Evolutionary conservation across 768 basidiomycete species (phyloP), one percentile per base, ranked within the genome.

Genomic region (Hygrophoropsis aurantiaca): DNA sequence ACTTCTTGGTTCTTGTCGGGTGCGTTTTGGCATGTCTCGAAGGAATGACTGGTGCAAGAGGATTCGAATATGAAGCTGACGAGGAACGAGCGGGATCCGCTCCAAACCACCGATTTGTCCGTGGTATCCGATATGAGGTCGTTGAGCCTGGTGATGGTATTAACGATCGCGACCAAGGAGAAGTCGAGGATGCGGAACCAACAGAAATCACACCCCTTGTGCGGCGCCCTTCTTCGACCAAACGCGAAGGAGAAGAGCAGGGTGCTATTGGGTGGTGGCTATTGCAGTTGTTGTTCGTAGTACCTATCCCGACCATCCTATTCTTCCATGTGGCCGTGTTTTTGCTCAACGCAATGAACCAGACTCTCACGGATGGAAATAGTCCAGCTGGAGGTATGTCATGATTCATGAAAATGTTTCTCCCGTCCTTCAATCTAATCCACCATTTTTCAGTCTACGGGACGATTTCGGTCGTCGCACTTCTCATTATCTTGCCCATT

Each of bases 331-430:
- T 83, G 23, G 62, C 65, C 1, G 53, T 80, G 20, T 51, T 83
- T 25, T 16, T 80, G 13, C 37, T 86, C 4, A 68, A 63, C 19
- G 71, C 78, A 3, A 58, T 78, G 53, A 61, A 70, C 19, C 84
- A 89, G 60, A 84, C 83, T 0, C 60, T 86, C 5, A 70, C 72
- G 0, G 87, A 90, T 53, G 87, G 87, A 11, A 80, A 74, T 25
- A 70, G 68, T 46, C 69, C 81, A 3, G 51, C 58, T 13, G 52
- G 59, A 15, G 75, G 84, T 85, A 55, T 65, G 77, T 70, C 19
- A 47, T n/a, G 13, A 19, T 32, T 32, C 32, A n/a, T 49, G 21
- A 11, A 32, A 26, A 10, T 15, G 8, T 16, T 21, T 13, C 5
- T 36, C 7, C 47, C 6, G 20, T 33, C 16, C 11, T 40, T 45